Percentiles rank a stretch among this genome's conserved stretches.
These are phyloP conservation scores for Ogataea hybrid DNA, from an alignment of 1,139 yeast genomes.

Conservation along the genomic window DNA sequence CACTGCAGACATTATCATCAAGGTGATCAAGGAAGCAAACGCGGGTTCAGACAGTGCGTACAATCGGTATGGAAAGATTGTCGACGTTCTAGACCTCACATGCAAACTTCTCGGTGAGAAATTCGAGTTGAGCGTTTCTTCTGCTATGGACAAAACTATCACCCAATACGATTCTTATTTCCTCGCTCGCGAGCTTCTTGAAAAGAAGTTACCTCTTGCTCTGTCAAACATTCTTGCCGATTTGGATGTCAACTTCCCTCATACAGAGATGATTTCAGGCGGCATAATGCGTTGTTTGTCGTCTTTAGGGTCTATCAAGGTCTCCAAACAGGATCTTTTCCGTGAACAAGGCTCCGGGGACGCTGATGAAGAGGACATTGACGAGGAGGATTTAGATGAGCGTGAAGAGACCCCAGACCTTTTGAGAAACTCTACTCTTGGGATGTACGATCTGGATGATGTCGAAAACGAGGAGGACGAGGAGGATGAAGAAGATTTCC, in stretches of 20 bases:
- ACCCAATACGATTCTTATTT: constrained; percentile 57
- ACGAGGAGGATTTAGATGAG: constrained; percentile 52
- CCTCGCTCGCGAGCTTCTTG: constrained; percentile 62
- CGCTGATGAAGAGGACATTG: constrained; percentile 65
- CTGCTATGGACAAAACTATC: constrained; percentile 45
- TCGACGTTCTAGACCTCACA: constrained; percentile 55
- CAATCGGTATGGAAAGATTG: constrained; percentile 50
- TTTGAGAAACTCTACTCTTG: constrained; percentile 83
- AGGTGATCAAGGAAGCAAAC: constrained; percentile 54
- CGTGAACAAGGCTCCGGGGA: constrained; percentile 46
- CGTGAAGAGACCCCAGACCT: constrained; percentile 81
- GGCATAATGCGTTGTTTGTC: constrained; percentile 60
- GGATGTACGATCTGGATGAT: constrained; percentile 88
- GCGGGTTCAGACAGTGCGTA: constrained; percentile 35
- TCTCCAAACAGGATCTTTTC: constrained; percentile 56
- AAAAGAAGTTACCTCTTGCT: constrained; percentile 58
- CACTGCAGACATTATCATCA: constrained; percentile 67
- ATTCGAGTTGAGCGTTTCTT: constrained; percentile 41
- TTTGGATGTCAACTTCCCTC: constrained; percentile 71
- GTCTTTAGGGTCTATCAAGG: constrained; percentile 59
- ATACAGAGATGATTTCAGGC: constrained; percentile 55
- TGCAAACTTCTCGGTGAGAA: constrained; percentile 41
- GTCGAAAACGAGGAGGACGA: constrained; percentile 57
- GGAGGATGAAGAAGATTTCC: constrained; percentile 36
- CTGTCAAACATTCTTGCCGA: constrained; percentile 59